phyloP scores from a whole-genome alignment of 2,329 filamentous ascomycete species.

The Phialemonium atrogriseum region DNA sequence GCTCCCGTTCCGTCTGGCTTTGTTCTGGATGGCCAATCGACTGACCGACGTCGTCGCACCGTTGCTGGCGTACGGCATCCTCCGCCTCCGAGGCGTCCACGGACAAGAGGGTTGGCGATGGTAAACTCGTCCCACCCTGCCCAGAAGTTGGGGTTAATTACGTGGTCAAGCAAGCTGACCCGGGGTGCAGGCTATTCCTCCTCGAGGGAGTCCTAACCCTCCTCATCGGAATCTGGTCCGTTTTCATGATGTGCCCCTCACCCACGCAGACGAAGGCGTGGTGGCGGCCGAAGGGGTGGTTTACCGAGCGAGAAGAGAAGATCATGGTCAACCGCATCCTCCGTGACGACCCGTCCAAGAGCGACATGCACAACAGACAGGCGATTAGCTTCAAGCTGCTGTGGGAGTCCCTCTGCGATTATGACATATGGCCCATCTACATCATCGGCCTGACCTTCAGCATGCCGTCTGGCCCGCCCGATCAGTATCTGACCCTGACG shows the following conservation, averaged over 20 bases:
- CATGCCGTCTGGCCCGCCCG: constrained; percentile 35
- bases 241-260: constrained; percentile 42
- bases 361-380: constrained; percentile 50
- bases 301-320: constrained; percentile 50
- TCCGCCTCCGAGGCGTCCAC: constrained; percentile 38
- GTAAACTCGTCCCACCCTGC: too few relatives aligned
- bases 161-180: too few relatives aligned
- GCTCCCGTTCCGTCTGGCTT: constrained; percentile 53
- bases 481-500: constrained; percentile 42
- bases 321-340: constrained; percentile 52
- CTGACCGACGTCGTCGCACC: constrained; percentile 40
- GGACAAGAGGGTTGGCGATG: constrained; percentile 41
- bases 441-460: constrained; percentile 37
- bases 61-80: constrained; percentile 44
- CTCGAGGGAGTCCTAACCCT: constrained; percentile 14
- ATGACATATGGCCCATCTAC: constrained; percentile 48
- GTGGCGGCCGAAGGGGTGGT: constrained; percentile 50
- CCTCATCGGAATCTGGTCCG: constrained; percentile 27
- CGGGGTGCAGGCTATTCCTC: too few relatives aligned
- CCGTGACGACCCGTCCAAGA: constrained; percentile 18
- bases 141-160: too few relatives aligned
- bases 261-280: constrained; percentile 49
- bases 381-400: constrained; percentile 37
- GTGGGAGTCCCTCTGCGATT: constrained; percentile 40
- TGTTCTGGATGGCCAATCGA: constrained; percentile 57